Percentiles rank a stretch among this genome's conserved stretches.
phyloP scores from a whole-genome alignment of 2,329 filamentous ascomycete species.

The Cladosporium sp. region DNA sequence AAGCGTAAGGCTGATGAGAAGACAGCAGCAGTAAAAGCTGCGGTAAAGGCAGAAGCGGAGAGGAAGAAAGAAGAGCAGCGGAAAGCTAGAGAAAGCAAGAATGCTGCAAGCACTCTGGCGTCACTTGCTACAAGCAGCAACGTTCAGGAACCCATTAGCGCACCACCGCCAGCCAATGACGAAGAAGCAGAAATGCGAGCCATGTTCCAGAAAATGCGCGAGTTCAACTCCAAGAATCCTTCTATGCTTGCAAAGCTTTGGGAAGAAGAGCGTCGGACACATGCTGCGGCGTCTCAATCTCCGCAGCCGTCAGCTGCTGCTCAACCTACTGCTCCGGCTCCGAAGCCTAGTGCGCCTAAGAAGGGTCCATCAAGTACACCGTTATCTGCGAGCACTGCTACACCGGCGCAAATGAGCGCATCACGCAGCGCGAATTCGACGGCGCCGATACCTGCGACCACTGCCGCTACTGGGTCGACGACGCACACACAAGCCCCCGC shows the following conservation, averaged over 20 bases:
- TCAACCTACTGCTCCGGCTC: neutral
- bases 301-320: constrained; percentile 21
- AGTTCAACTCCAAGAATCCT: constrained; percentile 59
- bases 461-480: too few relatives aligned
- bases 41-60: constrained; percentile 24
- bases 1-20: constrained; percentile 31
- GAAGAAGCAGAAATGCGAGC: constrained; percentile 56
- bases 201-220: constrained; percentile 61
- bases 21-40: constrained; percentile 23
- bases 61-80: constrained; percentile 30
- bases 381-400: neutral
- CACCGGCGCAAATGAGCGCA: neutral
- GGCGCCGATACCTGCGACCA: neutral
- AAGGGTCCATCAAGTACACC: constrained; percentile 9
- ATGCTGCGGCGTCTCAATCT: constrained; percentile 28
- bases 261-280: constrained; percentile 54
- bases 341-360: constrained; percentile 4
- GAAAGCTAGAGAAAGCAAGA: constrained; percentile 35
- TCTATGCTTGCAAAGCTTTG: constrained; percentile 56
- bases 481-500: neutral
- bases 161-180: constrained; percentile 34
- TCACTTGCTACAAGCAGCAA: constrained; percentile 28
- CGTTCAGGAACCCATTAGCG: neutral
- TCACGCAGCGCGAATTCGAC: neutral
- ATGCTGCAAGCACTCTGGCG: constrained; percentile 33